Evolutionary conservation across 345 rosid species (phyloP).

Genomic region (Microthlaspi erraticum): DNA sequence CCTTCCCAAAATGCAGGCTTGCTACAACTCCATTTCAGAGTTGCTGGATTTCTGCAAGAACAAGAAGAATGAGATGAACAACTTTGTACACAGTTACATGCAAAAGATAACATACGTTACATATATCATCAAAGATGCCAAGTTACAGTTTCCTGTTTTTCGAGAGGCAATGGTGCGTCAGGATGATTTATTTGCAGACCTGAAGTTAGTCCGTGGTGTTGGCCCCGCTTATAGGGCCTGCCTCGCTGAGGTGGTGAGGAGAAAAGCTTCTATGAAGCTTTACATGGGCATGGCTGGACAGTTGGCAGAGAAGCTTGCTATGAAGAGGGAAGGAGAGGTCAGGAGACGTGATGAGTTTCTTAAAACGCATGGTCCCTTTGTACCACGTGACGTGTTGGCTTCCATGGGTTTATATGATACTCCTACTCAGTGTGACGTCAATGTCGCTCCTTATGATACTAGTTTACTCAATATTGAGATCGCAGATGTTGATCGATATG

Average conservation of each 20-base stretch:
- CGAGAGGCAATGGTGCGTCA: slow-evolving; percentile 89
- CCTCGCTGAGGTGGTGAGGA: slow-evolving; percentile 92
- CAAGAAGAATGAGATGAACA: slow-evolving; percentile 91
- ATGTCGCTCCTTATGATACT: slow-evolving; percentile 83
- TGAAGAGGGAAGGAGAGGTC: slow-evolving; percentile 81
- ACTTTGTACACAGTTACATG: slow-evolving; percentile 80
- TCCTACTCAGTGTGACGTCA: slow-evolving; percentile 95
- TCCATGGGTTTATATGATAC: slow-evolving; percentile 86
- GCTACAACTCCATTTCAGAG: slow-evolving; percentile 61
- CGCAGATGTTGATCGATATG: slow-evolving; percentile 75
- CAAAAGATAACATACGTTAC: slow-evolving; percentile 77
- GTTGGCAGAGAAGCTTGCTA: slow-evolving; percentile 92
- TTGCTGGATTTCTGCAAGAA: slow-evolving; percentile 75
- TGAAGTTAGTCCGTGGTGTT: slow-evolving; percentile 75
- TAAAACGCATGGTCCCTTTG: slow-evolving; percentile 62
- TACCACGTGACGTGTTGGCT: slow-evolving; percentile 80
- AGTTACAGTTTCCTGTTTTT: slow-evolving; percentile 92
- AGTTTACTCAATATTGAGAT: slow-evolving; percentile 80
- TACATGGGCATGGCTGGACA: slow-evolving; percentile 99
- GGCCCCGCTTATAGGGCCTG: slow-evolving; percentile 97
- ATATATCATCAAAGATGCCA: slow-evolving; percentile 80
- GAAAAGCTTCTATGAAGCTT: slow-evolving; percentile 93
- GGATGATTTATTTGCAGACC: slow-evolving; percentile 71
- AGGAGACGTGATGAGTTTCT: slow-evolving; percentile 92
- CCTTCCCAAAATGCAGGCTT: slow-evolving; percentile 80